Evolutionary conservation across 108 stramenopile genomes (phyloP).

Genomic region (Nitzschia sp.): DNA sequence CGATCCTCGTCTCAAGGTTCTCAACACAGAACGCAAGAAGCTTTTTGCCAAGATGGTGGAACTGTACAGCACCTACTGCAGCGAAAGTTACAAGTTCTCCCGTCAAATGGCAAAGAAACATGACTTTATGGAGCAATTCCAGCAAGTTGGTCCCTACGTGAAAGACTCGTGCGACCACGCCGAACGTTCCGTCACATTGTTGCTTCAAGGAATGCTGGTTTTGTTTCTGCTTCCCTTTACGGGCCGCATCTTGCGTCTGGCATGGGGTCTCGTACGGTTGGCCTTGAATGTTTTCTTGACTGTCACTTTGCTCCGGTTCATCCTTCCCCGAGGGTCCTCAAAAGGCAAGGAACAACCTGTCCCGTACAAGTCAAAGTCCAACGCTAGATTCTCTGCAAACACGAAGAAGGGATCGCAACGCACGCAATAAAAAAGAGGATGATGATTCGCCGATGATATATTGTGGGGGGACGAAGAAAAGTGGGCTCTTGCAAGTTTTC

Average conservation of each 20-base stretch:
- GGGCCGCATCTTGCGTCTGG: conserved; percentile 20
- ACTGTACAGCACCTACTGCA: neutral
- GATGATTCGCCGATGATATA: too few species aligned
- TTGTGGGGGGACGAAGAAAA: too few species aligned
- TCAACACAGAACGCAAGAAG: neutral
- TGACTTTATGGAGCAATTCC: neutral
- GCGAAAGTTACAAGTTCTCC: neutral
- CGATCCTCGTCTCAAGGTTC: conserved; percentile 11
- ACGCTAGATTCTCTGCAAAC: too few species aligned
- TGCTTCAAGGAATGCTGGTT: neutral
- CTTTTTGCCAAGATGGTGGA: neutral
- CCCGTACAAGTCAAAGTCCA: too few species aligned
- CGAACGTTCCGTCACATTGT: conserved; percentile 5
- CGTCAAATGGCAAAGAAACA: conserved; percentile 10
- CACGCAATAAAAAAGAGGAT: too few species aligned
- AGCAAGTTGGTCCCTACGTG: neutral
- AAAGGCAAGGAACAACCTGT: too few species aligned
- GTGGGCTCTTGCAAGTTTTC: too few species aligned
- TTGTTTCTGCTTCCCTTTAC: conserved; percentile 10
- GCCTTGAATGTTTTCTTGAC: conserved; percentile 4
- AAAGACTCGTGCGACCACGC: conserved; percentile 17
- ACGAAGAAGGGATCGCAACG: too few species aligned
- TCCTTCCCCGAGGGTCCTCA: conserved; percentile 12
- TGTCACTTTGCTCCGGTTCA: conserved; percentile 14
- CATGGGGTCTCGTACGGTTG: conserved; percentile 16